Conservation (phyloP, 257 asterid species). For the Nicotiana sylvestris region DNA sequence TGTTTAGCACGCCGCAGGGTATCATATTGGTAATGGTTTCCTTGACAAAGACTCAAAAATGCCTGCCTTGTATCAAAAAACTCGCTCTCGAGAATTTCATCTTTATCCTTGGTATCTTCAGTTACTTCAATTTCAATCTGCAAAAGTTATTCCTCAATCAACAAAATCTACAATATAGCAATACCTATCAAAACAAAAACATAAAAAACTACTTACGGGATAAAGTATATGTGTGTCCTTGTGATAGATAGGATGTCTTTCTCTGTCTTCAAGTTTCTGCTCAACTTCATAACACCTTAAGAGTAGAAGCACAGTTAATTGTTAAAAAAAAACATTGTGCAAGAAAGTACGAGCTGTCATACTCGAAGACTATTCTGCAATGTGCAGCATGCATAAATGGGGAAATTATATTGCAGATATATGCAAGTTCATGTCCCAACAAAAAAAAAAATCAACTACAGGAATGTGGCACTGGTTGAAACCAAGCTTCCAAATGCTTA, state of each 20-base stretch:
- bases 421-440: background rate
- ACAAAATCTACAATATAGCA: conserved; percentile 3
- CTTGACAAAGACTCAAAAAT: conserved; percentile 94
- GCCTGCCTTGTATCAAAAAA: conserved; percentile 99
- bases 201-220: conserved; percentile 49
- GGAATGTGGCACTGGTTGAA: no score
- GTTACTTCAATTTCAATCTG: conserved; percentile 72
- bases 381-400: background rate
- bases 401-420: background rate
- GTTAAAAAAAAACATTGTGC: background rate
- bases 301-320: background rate
- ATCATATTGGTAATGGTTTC: conserved; percentile 96
- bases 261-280: conserved; percentile 76
- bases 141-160: conserved; percentile 24
- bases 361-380: background rate
- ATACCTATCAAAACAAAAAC: background rate
- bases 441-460: no score
- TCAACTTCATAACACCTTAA: conserved; percentile 85
- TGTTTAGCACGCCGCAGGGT: conserved; percentile 98
- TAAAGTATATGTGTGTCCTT: conserved; percentile 75
- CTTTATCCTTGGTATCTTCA: conserved; percentile 78
- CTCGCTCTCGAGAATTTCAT: conserved; percentile 89
- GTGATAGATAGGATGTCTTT: conserved; percentile 79
- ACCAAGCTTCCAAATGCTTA: no score
- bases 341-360: background rate